These are phyloP conservation scores for Fragilaria crotonensis DNA, from an alignment of 108 stramenopile species.

Conservation along the genomic window DNA sequence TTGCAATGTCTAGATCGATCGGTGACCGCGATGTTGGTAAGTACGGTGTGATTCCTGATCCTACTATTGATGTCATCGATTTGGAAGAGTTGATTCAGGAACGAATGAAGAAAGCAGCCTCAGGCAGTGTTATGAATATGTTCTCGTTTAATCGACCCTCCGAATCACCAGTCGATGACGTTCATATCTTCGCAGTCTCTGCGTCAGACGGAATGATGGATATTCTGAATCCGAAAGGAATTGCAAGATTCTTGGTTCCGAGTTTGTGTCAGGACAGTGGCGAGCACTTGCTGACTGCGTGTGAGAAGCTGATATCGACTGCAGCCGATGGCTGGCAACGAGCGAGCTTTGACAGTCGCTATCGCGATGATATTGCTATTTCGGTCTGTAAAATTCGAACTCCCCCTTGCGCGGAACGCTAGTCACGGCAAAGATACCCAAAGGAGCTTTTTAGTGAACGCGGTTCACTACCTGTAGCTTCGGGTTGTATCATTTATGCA, in stretches of 20 bases:
- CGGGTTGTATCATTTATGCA: no score
- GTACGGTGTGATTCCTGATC: slow-evolving; percentile 73
- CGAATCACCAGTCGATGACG: slow-evolving; percentile 19
- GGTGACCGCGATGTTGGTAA: slow-evolving; percentile 70
- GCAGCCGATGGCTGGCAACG: slow-evolving; percentile 71
- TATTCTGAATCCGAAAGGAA: slow-evolving; percentile 39
- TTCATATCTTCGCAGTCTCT: slow-evolving; percentile 63
- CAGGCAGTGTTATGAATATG: not conserved
- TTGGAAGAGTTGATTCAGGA: slow-evolving; percentile 7
- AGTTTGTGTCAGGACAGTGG: slow-evolving; percentile 28
- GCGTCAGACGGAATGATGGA: slow-evolving; percentile 87
- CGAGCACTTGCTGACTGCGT: slow-evolving; percentile 53
- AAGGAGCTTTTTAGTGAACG: no score
- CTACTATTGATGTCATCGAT: slow-evolving; percentile 66
- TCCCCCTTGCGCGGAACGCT: no score
- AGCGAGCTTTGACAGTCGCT: slow-evolving; percentile 39
- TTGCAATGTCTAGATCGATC: slow-evolving; percentile 79
- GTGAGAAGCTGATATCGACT: slow-evolving; percentile 52
- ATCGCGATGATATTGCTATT: slow-evolving; percentile 83
- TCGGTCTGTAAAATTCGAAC: slow-evolving; percentile 21
- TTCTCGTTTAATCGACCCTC: not conserved
- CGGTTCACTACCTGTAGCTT: no score
- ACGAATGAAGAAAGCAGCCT: not conserved
- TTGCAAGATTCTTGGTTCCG: slow-evolving; percentile 47
- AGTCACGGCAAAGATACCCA: no score